phyloP scores from a whole-genome alignment of 1,139 yeast genomes.

The Taphrina deformans region DNA sequence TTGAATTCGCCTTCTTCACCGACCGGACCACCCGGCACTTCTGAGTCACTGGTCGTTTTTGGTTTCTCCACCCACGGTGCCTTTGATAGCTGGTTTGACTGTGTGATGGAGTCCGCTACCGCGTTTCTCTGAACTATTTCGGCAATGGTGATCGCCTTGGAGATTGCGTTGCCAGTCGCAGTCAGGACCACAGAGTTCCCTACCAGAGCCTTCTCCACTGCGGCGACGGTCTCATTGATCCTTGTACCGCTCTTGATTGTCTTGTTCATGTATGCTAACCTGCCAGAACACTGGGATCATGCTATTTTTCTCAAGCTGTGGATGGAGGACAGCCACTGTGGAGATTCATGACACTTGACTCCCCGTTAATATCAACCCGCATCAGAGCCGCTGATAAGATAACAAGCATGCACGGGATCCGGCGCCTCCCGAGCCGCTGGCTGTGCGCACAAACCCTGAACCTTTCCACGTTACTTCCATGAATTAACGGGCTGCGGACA shows the following conservation, averaged over 20 bases:
- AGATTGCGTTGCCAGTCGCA: slow-evolving; percentile 5
- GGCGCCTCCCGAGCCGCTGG: too few species aligned
- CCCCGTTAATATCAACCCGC: neutral
- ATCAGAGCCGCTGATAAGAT: neutral
- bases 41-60: neutral
- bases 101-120: neutral
- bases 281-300: neutral
- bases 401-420: too few species aligned
- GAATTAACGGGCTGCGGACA: too few species aligned
- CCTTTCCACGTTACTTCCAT: too few species aligned
- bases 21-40: neutral
- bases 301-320: neutral
- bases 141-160: slow-evolving; percentile 24
- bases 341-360: too few species aligned
- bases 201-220: slow-evolving; percentile 1
- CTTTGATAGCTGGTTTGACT: neutral
- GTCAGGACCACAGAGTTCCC: neutral
- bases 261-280: neutral
- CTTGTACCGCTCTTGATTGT: slow-evolving; percentile 17
- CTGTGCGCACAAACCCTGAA: too few species aligned
- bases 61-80: neutral
- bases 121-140: slow-evolving; percentile 26
- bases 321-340: too few species aligned
- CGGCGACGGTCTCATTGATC: slow-evolving; percentile 2
- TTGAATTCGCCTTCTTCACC: slow-evolving; percentile 17